Base-by-base conservation (phyloP, 192 early-diverging fungal genomes). In the Podila epigama region DNA sequence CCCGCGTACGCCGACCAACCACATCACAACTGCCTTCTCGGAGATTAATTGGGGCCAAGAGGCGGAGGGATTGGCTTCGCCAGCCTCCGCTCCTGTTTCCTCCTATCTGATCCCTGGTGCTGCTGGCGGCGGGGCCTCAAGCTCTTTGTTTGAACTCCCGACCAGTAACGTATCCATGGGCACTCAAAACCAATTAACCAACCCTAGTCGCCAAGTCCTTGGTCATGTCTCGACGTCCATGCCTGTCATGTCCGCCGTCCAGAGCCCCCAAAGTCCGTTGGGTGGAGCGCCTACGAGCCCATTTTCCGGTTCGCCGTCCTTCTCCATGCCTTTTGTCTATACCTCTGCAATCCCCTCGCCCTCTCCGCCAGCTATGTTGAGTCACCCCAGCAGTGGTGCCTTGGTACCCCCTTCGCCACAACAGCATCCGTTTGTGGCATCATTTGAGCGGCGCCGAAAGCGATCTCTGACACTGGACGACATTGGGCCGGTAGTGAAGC, bases 61-160 rank as follows among this genome's bases (percentile, higher is more conserved):
- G 5, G 20, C n/a, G n/a, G n/a, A n/a, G n/a, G n/a, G n/a, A n/a
- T n/a, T n/a, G n/a, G n/a, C n/a, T n/a, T n/a, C 44, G 15, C 25
- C 15, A 48, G n/a, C 44, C n/a, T 20, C 44, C 5, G 18, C 15
- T 48, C 44, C 44, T 48, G n/a, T n/a, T 15, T 18, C 41, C 16
- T n/a, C 44, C 44, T 48, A 48, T 48, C n/a, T 48, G 44, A 22
- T 22, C 44, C 44, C 44, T 48, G 44, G n/a, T 48, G n/a, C 44
- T 7, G 44, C n/a, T 48, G 44, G 42, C 22, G 42, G 42, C 4
- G 5, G 16, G 0, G 42, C 22, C n/a, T 22, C 7, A 22, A 22
- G 44, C 11, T 18, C 42, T 7, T 18, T 18, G 15, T 48, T 48
- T 48, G 44, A 48, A 48, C 2, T 22, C n/a, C 44, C 44, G 44